Conservation (phyloP, 805 yeast genomes). For the Candida coquimbonensis region DNA sequence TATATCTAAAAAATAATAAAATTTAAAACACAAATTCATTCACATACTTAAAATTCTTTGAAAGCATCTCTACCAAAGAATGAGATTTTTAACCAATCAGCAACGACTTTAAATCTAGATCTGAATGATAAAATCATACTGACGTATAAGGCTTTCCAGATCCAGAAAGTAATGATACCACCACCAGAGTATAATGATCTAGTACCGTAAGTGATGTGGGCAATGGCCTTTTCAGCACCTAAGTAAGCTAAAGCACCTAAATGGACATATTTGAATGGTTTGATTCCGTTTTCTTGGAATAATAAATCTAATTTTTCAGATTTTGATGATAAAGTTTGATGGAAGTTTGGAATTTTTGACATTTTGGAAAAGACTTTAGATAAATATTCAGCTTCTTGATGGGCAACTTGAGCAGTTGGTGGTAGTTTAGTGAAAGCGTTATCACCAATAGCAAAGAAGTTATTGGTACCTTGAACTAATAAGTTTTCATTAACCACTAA, state of each 20-base stretch:
- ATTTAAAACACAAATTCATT: slow-evolving; percentile 1
- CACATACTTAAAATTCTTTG: slow-evolving; percentile 12
- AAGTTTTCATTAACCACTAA: slow-evolving; percentile 70
- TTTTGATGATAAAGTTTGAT: slow-evolving; percentile 32
- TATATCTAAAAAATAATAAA: background rate
- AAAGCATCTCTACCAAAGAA: slow-evolving; percentile 84
- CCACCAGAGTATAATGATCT: slow-evolving; percentile 77
- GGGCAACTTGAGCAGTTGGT: slow-evolving; percentile 97
- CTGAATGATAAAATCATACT: slow-evolving; percentile 87
- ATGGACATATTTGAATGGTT: slow-evolving; percentile 74
- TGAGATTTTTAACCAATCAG: slow-evolving; percentile 86
- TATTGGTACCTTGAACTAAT: slow-evolving; percentile 70
- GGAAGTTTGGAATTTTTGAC: slow-evolving; percentile 52
- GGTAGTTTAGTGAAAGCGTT: slow-evolving; percentile 84
- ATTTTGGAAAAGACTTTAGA: slow-evolving; percentile 64
- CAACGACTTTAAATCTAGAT: slow-evolving; percentile 76
- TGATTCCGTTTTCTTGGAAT: slow-evolving; percentile 29
- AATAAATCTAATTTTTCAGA: slow-evolving; percentile 37
- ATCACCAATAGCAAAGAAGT: slow-evolving; percentile 86
- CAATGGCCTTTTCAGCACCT: slow-evolving; percentile 90
- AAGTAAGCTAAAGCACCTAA: slow-evolving; percentile 93
- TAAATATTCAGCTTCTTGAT: slow-evolving; percentile 84
- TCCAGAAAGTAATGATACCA: slow-evolving; percentile 80
- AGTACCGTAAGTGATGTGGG: slow-evolving; percentile 76
- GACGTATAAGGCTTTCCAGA: slow-evolving; percentile 93